Conservation (phyloP, 371 early-diverging fungal species). For the Zopfochytrium polystomum region DNA sequence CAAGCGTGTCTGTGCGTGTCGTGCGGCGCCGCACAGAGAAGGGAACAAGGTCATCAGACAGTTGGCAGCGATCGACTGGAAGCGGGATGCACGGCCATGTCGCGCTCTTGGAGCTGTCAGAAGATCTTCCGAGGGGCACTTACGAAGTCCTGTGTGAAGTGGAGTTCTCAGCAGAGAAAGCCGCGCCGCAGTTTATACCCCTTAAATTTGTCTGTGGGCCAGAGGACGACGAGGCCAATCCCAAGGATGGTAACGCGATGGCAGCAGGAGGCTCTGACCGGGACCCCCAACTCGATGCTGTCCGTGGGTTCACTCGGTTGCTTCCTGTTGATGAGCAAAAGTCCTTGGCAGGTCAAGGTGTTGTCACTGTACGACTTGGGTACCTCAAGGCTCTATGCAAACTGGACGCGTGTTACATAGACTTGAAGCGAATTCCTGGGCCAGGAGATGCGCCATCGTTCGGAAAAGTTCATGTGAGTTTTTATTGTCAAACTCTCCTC, state of each 20-base stretch:
- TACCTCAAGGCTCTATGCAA: conserved; percentile 25
- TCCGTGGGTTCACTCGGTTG: conserved; percentile 27
- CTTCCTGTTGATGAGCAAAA: conserved; percentile 27
- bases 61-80: conserved; percentile 26
- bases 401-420: conserved; percentile 27
- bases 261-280: conserved; percentile 8
- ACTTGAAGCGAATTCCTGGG: conserved; percentile 27
- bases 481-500: neutral
- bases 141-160: conserved; percentile 34
- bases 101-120: conserved; percentile 26
- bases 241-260: no score
- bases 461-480: conserved; percentile 32
- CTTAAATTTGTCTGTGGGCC: conserved; percentile 30
- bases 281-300: conserved; percentile 29
- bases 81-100: conserved; percentile 27
- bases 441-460: conserved; percentile 20
- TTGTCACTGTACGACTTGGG: conserved; percentile 20
- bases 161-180: conserved; percentile 20
- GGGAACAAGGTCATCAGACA: conserved; percentile 12
- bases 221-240: conserved; percentile 14
- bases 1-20: conserved; percentile 11
- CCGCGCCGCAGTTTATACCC: conserved; percentile 10
- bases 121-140: conserved; percentile 23
- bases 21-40: conserved; percentile 20
- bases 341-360: conserved; percentile 22